Evolutionary conservation across 176 grass and related monocot genomes (phyloP).

Genomic region (Otatea glauca): DNA sequence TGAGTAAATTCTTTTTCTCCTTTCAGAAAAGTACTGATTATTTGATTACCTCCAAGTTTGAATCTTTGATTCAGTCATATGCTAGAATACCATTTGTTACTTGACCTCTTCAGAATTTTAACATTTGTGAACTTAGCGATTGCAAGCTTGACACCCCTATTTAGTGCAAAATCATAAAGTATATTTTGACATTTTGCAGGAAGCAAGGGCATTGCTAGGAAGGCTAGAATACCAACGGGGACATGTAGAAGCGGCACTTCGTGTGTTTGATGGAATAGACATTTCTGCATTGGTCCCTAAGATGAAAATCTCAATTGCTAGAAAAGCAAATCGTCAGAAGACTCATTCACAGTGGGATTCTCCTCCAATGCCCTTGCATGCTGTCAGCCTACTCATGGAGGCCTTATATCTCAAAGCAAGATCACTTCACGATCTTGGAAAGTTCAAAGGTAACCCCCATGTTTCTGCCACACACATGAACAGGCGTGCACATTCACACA

Average conservation of each 20-base stretch:
- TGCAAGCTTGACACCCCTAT: slow-evolving; percentile 10
- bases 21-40: slow-evolving; percentile 21
- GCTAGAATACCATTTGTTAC: slow-evolving; percentile 2
- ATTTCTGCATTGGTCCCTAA: slow-evolving; percentile 72
- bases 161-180: slow-evolving; percentile 1
- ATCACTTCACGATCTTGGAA: slow-evolving; percentile 89
- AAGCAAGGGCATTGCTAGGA: slow-evolving; percentile 94
- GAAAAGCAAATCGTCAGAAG: slow-evolving; percentile 68
- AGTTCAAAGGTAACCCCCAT: slow-evolving; percentile 72
- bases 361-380: slow-evolving; percentile 79
- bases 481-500: slow-evolving; percentile 23
- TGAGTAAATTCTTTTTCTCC: background rate
- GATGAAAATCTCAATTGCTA: slow-evolving; percentile 78
- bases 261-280: slow-evolving; percentile 91
- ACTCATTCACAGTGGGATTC: slow-evolving; percentile 57
- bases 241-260: slow-evolving; percentile 86
- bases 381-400: slow-evolving; percentile 86
- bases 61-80: slow-evolving; percentile 20
- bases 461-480: slow-evolving; percentile 12
- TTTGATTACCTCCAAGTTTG: background rate
- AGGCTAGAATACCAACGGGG: slow-evolving; percentile 92
- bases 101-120: slow-evolving; percentile 33
- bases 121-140: slow-evolving; percentile 19
- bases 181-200: slow-evolving; percentile 62
- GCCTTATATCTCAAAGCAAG: slow-evolving; percentile 88